Base-by-base conservation (phyloP, 768 basidiomycete species). In the Kwoniella heveanensis region DNA sequence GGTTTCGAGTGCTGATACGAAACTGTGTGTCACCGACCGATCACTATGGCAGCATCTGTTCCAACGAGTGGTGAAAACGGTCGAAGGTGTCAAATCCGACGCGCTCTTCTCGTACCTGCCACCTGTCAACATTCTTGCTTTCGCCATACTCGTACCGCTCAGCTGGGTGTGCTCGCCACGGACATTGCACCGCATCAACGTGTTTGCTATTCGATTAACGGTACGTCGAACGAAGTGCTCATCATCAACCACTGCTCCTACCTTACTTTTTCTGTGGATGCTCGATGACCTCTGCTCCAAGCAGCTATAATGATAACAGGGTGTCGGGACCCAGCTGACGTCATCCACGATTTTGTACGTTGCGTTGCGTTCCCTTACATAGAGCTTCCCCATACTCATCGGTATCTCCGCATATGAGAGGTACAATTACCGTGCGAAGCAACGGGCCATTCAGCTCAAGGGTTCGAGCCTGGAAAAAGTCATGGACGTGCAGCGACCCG, bases 51-150 rank as follows among this genome's bases (percentile, higher is more conserved):
- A 93, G 88, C 90, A 91, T 79, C 80, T 94, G 13, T 95, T 91
- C 81, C 92, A 95, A 79, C 88, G 86, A 69, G 85, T 90, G 7
- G 89, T 96, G 60, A 83, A 86, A 36, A 95, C 92, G 0, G 89
- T 95, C 54, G 90, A 94, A 84, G 90, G 91, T 24, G 89, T 92
- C 74, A 92, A 92, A 76, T 88, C 88, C 1, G 91, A 94, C 76
- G 90, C 90, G 0, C 82, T 96, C 19, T 91, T 94, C 82, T 91
- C 89, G 51, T 95, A 96, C 72, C 90, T 92, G 68, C 91, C 90
- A 1, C 92, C 92, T 7, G 51, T 80, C 66, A 79, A 79, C 61
- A 65, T 81, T 25, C 15, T 75, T 17, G 93, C 93, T 1, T 88
- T 92, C 77, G 60, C 86, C 27, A 82, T 95, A 61, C 84, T 95